Base-by-base conservation (phyloP, 1,139 yeast species). In the Lodderomyces beijingensis region DNA sequence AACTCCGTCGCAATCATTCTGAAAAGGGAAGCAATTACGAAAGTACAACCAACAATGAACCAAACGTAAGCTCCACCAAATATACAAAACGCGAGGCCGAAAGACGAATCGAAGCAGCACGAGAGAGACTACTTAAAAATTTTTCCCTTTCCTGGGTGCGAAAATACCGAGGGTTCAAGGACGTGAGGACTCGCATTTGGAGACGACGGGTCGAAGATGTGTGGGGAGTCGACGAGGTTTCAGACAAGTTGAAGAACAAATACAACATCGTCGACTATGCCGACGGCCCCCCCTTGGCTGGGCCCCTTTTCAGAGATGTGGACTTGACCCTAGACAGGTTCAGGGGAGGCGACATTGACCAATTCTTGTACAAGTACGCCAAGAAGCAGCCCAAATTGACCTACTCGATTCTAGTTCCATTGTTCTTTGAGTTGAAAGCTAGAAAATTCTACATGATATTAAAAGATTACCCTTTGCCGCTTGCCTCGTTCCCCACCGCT, bases 111-210 rank as follows among this genome's bases (percentile, higher is more conserved):
- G 51, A 50, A 5, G 35, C 48, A 4, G 77, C 78, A 0, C 51
- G 46, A 30, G 55, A 59, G 9, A 33, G 61, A 5, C 57, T 72
- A 14, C 56, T 66, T 27, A 40, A 46, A 32, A 75, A 82, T 40
- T 60, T 84, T 25, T 74, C 91, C 0, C 65, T 65, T 14, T 75
- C 93, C 0, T 89, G 97, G 97, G 70, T 83, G 18, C 42, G 47
- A 30, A 65, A 61, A 37, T 65, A 42, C 42, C 50, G 44, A 24
- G 37, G 46, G 12, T 65, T 59, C 45, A 48, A 54, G 14, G 28
- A 42, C 2, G 46, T 47, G 7, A 59, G 63, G 39, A 39, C 46
- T 11, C 38, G 49, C 5, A 40, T 40, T 14, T 63, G 70, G 67
- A 45, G 41, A 27, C 36, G 43, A 7, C 51, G 62, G 30, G 34